phyloP scores from a whole-genome alignment of 176 grass and related monocot genomes.

The Rhynchospora breviuscula region DNA sequence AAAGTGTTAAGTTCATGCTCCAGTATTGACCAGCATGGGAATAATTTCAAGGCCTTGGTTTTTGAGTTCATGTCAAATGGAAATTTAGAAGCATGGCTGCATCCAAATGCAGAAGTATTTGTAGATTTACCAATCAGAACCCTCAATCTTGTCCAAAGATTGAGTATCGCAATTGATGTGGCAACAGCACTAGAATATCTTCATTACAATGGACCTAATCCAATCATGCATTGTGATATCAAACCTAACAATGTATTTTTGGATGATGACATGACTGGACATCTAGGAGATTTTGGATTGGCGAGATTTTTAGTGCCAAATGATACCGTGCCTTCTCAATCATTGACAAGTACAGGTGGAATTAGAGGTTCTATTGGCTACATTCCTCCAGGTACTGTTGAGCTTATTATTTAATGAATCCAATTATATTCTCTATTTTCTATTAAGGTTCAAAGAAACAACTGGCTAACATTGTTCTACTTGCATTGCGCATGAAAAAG shows the following conservation, averaged over 20 bases:
- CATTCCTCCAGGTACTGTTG: not conserved
- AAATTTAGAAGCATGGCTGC: slow-evolving; percentile 21
- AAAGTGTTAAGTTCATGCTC: not conserved
- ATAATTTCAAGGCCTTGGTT: not conserved
- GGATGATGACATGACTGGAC: not conserved
- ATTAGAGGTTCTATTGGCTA: not conserved
- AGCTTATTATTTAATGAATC: too few relatives aligned
- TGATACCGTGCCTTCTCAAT: not conserved
- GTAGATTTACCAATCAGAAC: not conserved
- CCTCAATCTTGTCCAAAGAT: slow-evolving; percentile 13
- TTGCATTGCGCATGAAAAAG: too few relatives aligned
- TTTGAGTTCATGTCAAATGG: not conserved
- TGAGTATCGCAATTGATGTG: slow-evolving; percentile 27
- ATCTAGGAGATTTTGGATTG: not conserved
- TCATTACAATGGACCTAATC: too few relatives aligned
- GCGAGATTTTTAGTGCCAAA: not conserved
- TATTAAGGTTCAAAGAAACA: too few relatives aligned
- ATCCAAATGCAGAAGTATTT: slow-evolving; percentile 27
- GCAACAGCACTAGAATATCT: not conserved
- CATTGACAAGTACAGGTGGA: not conserved
- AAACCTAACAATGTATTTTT: not conserved
- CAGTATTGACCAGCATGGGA: not conserved
- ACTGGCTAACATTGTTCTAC: too few relatives aligned
- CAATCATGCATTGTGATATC: not conserved
- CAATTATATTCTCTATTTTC: too few relatives aligned